phyloP scores from a whole-genome alignment of 2,329 filamentous ascomycete genomes.

The Cordyceps cicadae region DNA sequence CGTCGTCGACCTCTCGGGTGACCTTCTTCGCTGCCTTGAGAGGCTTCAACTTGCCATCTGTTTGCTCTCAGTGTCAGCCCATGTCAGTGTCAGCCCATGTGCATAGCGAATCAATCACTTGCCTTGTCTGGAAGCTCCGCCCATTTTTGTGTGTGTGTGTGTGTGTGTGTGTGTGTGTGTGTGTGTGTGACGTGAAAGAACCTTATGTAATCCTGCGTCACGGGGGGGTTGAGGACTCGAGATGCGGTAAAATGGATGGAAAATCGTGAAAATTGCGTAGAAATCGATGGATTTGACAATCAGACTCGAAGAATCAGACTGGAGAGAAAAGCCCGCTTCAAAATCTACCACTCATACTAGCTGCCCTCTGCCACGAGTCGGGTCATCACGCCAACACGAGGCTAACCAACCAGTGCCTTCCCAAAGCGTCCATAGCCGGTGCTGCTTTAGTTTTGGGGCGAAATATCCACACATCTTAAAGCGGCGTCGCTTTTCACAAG shows the following conservation, averaged over 20 bases:
- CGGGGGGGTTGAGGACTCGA: neutral
- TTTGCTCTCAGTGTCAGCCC: neutral
- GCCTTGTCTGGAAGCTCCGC: slow-evolving; percentile 59
- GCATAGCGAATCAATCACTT: slow-evolving; percentile 19
- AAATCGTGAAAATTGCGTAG: neutral
- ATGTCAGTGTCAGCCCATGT: too few relatives aligned
- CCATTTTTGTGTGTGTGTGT: slow-evolving; percentile 43
- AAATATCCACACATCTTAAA: slow-evolving; percentile 13
- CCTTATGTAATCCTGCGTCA: neutral
- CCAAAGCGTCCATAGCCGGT: neutral
- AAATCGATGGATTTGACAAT: neutral
- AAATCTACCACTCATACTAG: neutral
- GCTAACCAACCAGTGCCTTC: neutral
- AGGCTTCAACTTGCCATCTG: slow-evolving; percentile 76
- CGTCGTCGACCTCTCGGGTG: neutral
- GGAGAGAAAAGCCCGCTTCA: neutral
- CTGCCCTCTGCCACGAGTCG: neutral
- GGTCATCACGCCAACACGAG: neutral
- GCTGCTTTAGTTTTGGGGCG: neutral
- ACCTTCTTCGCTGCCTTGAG: slow-evolving; percentile 70
- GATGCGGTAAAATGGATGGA: neutral
- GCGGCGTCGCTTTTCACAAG: neutral
- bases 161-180: slow-evolving; percentile 15
- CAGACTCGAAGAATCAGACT: neutral
- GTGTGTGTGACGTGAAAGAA: slow-evolving; percentile 12